These are phyloP conservation scores for Aspergillus taichungensis DNA, from an alignment of 495 filamentous ascomycete species.

Conservation along the genomic window DNA sequence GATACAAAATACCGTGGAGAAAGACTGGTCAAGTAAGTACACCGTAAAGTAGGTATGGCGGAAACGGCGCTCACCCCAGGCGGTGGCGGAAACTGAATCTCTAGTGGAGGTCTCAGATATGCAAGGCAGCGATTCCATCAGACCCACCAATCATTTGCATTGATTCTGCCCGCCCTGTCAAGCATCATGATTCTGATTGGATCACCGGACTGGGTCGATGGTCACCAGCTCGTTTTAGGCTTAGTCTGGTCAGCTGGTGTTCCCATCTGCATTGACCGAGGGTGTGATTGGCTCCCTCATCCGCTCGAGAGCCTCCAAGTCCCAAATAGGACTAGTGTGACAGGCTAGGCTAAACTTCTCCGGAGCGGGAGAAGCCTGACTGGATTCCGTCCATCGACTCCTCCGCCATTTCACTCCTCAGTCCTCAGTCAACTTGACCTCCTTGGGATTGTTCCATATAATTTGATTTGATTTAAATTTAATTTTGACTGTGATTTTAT, in stretches of 20 bases:
- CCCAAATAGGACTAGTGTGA: neutral
- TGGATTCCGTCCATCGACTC: no score
- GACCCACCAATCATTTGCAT: slow-evolving; percentile 14
- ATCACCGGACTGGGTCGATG: neutral
- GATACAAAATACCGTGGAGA: neutral
- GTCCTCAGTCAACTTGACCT: no score
- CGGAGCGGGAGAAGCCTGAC: no score
- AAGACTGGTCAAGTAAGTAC: no score
- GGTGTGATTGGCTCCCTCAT: slow-evolving; percentile 6
- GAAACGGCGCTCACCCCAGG: slow-evolving; percentile 11
- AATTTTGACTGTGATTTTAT: no score
- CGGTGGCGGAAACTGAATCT: slow-evolving; percentile 6
- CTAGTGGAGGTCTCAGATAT: slow-evolving; percentile 6
- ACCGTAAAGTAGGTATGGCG: slow-evolving; percentile 1
- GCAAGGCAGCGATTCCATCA: neutral
- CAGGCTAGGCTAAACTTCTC: no score
- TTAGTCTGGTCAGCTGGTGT: slow-evolving; percentile 7
- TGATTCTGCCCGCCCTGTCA: neutral
- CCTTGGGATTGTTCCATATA: no score
- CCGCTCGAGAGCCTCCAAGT: slow-evolving; percentile 1
- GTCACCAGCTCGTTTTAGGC: slow-evolving; percentile 10
- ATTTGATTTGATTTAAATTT: no score
- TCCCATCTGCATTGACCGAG: neutral
- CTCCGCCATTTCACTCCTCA: no score
- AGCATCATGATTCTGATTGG: slow-evolving; percentile 7